These are phyloP conservation scores for Anthoceros angustus DNA, from an alignment of 225 moss, liverwort and hornwort species.

Conservation along the genomic window DNA sequence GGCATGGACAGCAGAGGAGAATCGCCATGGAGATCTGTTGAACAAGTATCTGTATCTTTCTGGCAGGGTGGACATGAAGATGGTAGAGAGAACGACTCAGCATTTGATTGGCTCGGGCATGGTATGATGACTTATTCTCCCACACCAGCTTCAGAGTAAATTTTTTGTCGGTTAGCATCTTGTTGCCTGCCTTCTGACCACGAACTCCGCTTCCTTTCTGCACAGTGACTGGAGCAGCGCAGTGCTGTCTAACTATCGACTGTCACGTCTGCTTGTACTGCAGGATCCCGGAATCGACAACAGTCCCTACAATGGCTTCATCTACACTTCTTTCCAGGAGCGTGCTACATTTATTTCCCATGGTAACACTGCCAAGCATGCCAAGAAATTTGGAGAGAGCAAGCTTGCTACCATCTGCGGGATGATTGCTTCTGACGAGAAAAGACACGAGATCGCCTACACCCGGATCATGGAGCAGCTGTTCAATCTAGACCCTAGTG, in stretches of 20 bases:
- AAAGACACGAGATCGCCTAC: slow-evolving; percentile 87
- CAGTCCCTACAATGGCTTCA: slow-evolving; percentile 77
- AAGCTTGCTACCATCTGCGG: slow-evolving; percentile 74
- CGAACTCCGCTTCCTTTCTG: background rate
- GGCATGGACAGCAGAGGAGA: slow-evolving; percentile 89
- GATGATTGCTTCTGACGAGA: slow-evolving; percentile 79
- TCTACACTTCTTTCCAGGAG: slow-evolving; percentile 65
- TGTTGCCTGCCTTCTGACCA: background rate
- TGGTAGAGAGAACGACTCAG: slow-evolving; percentile 66
- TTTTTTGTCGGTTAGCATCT: background rate
- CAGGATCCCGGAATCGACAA: slow-evolving; percentile 67
- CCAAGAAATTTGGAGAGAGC: slow-evolving; percentile 34
- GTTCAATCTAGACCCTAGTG: slow-evolving; percentile 57
- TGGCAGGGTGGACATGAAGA: slow-evolving; percentile 70
- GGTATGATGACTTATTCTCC: slow-evolving; percentile 20
- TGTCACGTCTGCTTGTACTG: background rate
- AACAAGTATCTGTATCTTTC: slow-evolving; percentile 69
- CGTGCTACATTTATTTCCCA: slow-evolving; percentile 39
- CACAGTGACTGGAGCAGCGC: background rate
- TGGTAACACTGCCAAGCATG: slow-evolving; percentile 68
- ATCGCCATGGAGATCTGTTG: slow-evolving; percentile 68
- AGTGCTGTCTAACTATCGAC: background rate
- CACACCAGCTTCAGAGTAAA: background rate
- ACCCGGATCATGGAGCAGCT: slow-evolving; percentile 53
- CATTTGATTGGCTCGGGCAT: slow-evolving; percentile 73